Evolutionary conservation across 2,329 filamentous ascomycete genomes (phyloP), one percentile per base, ranked within the genome.

Genomic region (Pseudogymnoascus sp.): DNA sequence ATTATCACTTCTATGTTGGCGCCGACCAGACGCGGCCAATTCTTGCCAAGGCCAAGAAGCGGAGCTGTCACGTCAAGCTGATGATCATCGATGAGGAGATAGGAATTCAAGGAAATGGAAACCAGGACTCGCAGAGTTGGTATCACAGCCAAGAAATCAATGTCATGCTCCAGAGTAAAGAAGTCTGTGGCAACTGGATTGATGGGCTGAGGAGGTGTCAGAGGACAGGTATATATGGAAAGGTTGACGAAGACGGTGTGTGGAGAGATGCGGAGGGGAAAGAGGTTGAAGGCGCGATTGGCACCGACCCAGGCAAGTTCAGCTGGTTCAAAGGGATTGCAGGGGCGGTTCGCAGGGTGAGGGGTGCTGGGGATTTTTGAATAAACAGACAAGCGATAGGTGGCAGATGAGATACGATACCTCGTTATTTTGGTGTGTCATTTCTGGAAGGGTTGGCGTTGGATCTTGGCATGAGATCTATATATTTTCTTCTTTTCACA

Each of bases 51-150:
- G 83, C 82, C 72, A 88, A 89, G 73, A 78, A 82, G 37, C 80
- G 90, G 0, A 85, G 82, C 63, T 92, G 89, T 70, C 90, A 93
- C 73, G 82, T 92, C 72, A 93, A 93, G 72, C 78, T 93, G 2
- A 82, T 93, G 78, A 88, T 93, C 44, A 85, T 84, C 1, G 90
- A 93, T 72, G 83, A 82, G 46, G 76, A 77, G 21, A 81, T 93
- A 37, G 89, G 83, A 1, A 86, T 93, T 37, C 83, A 89, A 73
- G 90, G 89, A 3, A 90, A 84, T 67, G 89, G 89, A 0, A 93
- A 93, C 70, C 87, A 92, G 72, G 90, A 93, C 69, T 92, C 89
- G 1, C 90, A 93, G 74, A 86, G 82, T 18, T 93, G 89, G 86
- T 92, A 82, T 67, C 89, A 93, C 70, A 87, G 82, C 62, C 89